Percentiles rank a stretch among this genome's conserved stretches.
phyloP scores from a whole-genome alignment of 2,329 filamentous ascomycete genomes.

The Macrophomina pseudophaseolina region DNA sequence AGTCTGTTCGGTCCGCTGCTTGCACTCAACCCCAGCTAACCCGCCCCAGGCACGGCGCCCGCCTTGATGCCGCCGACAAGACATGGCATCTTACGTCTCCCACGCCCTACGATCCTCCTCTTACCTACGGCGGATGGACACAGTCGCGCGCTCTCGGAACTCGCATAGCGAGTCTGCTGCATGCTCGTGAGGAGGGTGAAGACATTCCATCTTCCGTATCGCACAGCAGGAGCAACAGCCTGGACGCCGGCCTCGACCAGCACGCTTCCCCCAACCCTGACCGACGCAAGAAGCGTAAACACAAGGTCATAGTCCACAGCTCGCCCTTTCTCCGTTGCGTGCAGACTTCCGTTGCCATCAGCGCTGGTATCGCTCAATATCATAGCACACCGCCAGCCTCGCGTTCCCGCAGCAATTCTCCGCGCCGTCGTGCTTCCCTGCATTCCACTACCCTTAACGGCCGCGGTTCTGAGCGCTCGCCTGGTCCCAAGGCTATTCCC shows the following conservation, averaged over 20 bases:
- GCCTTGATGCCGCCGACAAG: slow-evolving; percentile 92
- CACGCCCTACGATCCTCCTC: slow-evolving; percentile 91
- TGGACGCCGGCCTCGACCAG: slow-evolving; percentile 21
- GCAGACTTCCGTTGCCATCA: slow-evolving; percentile 88
- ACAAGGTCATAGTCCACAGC: slow-evolving; percentile 84
- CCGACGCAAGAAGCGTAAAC: slow-evolving; percentile 59
- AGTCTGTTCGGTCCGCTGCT: slow-evolving; percentile 27
- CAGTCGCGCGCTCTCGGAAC: slow-evolving; percentile 82
- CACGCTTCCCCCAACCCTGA: neutral
- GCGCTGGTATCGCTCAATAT: slow-evolving; percentile 78
- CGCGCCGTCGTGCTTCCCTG: slow-evolving; percentile 19
- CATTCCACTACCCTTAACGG: slow-evolving; percentile 24
- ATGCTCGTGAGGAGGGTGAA: slow-evolving; percentile 54
- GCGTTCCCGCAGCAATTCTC: slow-evolving; percentile 31
- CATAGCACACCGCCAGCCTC: slow-evolving; percentile 44
- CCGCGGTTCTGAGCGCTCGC: slow-evolving; percentile 30
- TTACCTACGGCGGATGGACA: slow-evolving; percentile 93
- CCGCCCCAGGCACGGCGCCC: slow-evolving; percentile 76
- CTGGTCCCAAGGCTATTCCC: slow-evolving; percentile 39
- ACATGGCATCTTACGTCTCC: slow-evolving; percentile 93
- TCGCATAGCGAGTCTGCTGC: slow-evolving; percentile 77
- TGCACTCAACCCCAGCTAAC: slow-evolving; percentile 20
- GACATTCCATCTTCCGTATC: slow-evolving; percentile 39
- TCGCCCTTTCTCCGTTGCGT: slow-evolving; percentile 95
- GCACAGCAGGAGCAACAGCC: slow-evolving; percentile 30